Base-by-base conservation (phyloP, 352 stramenopile species). In the Pythium chondricola region DNA sequence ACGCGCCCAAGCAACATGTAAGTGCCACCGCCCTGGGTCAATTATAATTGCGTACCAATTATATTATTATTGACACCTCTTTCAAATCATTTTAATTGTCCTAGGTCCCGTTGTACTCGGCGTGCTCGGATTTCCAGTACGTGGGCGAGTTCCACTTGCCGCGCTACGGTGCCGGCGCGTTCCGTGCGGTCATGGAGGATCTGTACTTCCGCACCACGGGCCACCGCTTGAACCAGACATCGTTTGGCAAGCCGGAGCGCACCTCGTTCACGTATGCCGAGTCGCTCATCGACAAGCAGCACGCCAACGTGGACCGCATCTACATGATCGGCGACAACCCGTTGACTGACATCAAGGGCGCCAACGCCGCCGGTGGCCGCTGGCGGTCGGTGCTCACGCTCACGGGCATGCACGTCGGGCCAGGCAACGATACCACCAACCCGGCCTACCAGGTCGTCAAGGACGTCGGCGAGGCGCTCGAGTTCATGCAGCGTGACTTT, bases 261-360 rank as follows among this genome's bases (percentile, higher is more conserved):
- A 81, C 78, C 36, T 92, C 80, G 24, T 93, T 87, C 44, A 27
- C 53, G 26, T 93, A 85, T 60, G 78, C 76, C 1, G 83, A 91
- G 71, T 71, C 65, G 35, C 65, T 92, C 22, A 82, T 93, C 32
- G 77, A 88, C 46, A 57, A 58, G 22, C 83, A 93, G 47, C 71
- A 81, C 63, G 56, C 52, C 20, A 49, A 80, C 31, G 73, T 92
- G 5, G 60, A 86, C 40, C 63, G 69, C 31, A 82, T 93, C 49
- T 93, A 93, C 67, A 93, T 93, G 83, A 68, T 93, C 21, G 83
- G 83, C 38, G 83, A 93, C 62, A 93, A 93, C 59, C 80, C 83
- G 1, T 64, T 61, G 52, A 92, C 83, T 13, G 83, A 93, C 41
- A 87, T 93, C 63, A 73, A 83, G 40, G 83, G 83, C 7, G 83